Base-by-base conservation (phyloP, 2,329 filamentous ascomycete genomes). In the Pseudocercospora vitis region DNA sequence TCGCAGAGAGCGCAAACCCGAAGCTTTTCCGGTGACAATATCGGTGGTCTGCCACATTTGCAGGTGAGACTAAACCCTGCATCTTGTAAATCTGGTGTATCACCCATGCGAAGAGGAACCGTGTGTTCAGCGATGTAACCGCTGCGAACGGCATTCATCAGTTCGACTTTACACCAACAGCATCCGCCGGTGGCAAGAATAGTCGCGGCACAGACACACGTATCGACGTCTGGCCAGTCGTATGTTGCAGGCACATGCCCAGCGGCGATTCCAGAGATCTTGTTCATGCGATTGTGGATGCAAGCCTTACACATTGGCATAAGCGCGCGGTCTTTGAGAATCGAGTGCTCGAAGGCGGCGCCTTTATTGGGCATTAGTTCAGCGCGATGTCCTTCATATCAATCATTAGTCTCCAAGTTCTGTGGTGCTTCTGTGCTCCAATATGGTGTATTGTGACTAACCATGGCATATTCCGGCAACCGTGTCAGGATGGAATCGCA, bases 141-240 rank as follows among this genome's bases (percentile, higher is more conserved):
- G 7, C 8, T 12, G 7, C 42, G 7, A n/a, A 24, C n/a, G 3
- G 12, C 14, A 5, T 7, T 28, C 42, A 46, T 16, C 19, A n/a
- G 7, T n/a, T 46, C 42, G 42, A 46, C 23, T 8, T 9, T 29
- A 23, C 42, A 46, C 42, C 42, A 46, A 7, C n/a, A 29, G 23
- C 42, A 46, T 11, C 12, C 9, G 23, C 23, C 19, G 42, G 12
- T 26, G 7, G 23, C 24, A 23, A 46, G 28, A 21, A 46, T 29
- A 11, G 29, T 16, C 4, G 42, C 42, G 7, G 42, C 42, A 21
- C 42, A 46, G 18, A 28, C 9, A 29, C 42, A 46, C 9, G 19
- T 46, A n/a, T 46, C 42, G 5, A 29, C 32, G n/a, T n/a, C 9
- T 11, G 14, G 32, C 32, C 32, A 14, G 32, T 35, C 14, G 32